phyloP scores from a whole-genome alignment of 1,284 basidiomycete species.

The Boletus austroedulis region DNA sequence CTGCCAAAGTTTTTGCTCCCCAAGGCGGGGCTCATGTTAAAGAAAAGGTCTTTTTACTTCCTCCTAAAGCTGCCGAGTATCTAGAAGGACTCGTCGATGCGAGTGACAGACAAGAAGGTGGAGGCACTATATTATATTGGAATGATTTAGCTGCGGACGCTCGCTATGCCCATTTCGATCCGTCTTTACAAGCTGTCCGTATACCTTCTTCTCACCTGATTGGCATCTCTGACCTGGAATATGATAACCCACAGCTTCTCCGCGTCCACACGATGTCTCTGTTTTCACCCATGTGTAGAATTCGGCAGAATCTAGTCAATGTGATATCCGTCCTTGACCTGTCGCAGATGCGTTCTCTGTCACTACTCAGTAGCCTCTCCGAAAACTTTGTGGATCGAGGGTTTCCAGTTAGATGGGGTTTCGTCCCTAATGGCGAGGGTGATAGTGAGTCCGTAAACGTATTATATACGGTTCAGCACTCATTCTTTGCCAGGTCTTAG shows the following conservation, averaged over 20 bases:
- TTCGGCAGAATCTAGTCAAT: slow-evolving; percentile 73
- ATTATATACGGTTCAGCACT: slow-evolving; percentile 1
- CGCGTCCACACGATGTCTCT: slow-evolving; percentile 76
- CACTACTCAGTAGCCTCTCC: slow-evolving; percentile 63
- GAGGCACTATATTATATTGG: slow-evolving; percentile 76
- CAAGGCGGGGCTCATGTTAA: slow-evolving; percentile 22
- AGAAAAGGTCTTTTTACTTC: slow-evolving; percentile 19
- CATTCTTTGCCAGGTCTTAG: slow-evolving; percentile 46
- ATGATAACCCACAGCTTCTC: slow-evolving; percentile 50
- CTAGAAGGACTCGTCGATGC: slow-evolving; percentile 83
- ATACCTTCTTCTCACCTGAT: background rate
- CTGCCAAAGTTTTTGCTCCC: slow-evolving; percentile 8
- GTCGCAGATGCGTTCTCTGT: slow-evolving; percentile 55
- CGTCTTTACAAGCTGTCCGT: slow-evolving; percentile 23
- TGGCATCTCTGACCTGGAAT: slow-evolving; percentile 2
- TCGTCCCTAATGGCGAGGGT: slow-evolving; percentile 71
- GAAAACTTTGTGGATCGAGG: slow-evolving; percentile 67
- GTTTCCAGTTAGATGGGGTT: slow-evolving; percentile 78
- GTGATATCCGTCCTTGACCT: slow-evolving; percentile 78
- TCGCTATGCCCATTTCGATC: slow-evolving; percentile 56
- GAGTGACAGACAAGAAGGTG: slow-evolving; percentile 81
- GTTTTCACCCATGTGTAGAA: slow-evolving; percentile 67
- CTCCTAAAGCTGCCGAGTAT: slow-evolving; percentile 40
- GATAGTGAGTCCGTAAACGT: slow-evolving; percentile 43
- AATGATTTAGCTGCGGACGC: slow-evolving; percentile 88